Conservation (phyloP, 2,329 filamentous ascomycete species). For the Neofusicoccum laricinum region DNA sequence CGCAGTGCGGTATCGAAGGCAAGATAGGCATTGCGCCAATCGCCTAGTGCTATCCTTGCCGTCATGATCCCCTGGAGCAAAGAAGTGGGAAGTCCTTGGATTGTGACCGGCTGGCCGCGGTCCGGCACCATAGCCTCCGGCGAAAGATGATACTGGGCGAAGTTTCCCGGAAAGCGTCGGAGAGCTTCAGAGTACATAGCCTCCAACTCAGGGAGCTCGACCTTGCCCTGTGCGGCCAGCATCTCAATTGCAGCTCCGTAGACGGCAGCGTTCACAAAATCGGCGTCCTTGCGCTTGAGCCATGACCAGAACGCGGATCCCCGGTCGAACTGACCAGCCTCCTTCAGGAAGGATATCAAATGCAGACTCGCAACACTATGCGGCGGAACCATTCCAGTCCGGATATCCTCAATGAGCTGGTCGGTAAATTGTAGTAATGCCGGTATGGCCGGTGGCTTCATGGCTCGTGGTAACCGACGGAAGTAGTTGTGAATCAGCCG, state of each 20-base stretch:
- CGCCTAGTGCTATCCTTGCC: constrained; percentile 44
- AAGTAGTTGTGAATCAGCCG: not conserved
- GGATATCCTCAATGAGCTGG: constrained; percentile 32
- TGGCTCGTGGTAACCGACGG: not conserved
- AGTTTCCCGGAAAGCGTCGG: constrained; percentile 46
- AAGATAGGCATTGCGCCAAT: constrained; percentile 50
- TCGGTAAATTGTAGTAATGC: not conserved
- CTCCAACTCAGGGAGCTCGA: constrained; percentile 43
- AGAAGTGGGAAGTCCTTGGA: constrained; percentile 38
- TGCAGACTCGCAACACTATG: constrained; percentile 43
- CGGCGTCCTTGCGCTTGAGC: constrained; percentile 42
- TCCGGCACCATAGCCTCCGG: constrained; percentile 46
- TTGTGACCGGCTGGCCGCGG: constrained; percentile 30
- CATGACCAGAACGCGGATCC: constrained; percentile 48
- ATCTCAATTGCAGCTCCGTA: constrained; percentile 52
- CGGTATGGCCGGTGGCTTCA: not conserved
- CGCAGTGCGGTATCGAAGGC: constrained; percentile 49
- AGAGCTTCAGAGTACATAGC: constrained; percentile 45
- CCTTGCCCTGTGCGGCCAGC: constrained; percentile 40
- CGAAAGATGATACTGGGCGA: constrained; percentile 47
- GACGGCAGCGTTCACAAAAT: constrained; percentile 39
- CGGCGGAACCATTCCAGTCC: constrained; percentile 32
- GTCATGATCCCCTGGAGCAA: constrained; percentile 49
- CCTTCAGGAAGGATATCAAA: constrained; percentile 47
- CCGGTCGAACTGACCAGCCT: constrained; percentile 38